Percentiles rank a stretch among this genome's conserved stretches.
Evolutionary conservation across 23 red algal species (phyloP).

Genomic region (Agarophyton chilense): DNA sequence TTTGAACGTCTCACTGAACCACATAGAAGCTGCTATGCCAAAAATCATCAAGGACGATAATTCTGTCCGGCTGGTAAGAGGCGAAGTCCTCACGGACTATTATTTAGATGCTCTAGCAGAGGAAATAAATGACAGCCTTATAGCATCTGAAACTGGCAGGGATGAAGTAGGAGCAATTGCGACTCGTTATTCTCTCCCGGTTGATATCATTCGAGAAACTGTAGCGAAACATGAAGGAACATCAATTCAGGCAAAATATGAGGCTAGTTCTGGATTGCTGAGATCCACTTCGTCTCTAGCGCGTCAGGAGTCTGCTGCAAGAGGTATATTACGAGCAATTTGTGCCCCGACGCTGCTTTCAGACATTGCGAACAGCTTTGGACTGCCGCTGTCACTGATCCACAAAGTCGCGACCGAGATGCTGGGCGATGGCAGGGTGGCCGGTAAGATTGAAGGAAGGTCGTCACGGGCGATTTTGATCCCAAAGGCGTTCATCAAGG

Average conservation of each 20-base stretch:
- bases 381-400: background rate
- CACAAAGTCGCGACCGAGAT: constrained; percentile 32
- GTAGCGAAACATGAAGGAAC: constrained; percentile 30
- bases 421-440: constrained; percentile 28
- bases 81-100: constrained; percentile 61
- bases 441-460: constrained; percentile 45
- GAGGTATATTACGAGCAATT: constrained; percentile 40
- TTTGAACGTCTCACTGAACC: constrained; percentile 47
- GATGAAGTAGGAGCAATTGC: constrained; percentile 63
- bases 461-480: constrained; percentile 17
- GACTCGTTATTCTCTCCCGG: constrained; percentile 53
- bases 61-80: constrained; percentile 44
- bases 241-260: constrained; percentile 39
- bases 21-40: constrained; percentile 55
- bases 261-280: constrained; percentile 26
- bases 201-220: constrained; percentile 52
- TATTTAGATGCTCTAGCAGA: constrained; percentile 54
- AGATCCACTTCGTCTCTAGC: constrained; percentile 29
- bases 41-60: constrained; percentile 42
- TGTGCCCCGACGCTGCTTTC: constrained; percentile 25
- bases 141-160: constrained; percentile 43
- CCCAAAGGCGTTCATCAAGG: constrained; percentile 32
- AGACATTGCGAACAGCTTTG: constrained; percentile 36
- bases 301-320: constrained; percentile 33
- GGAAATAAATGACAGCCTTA: constrained; percentile 54